These are phyloP conservation scores for Beauveria medogensis DNA, from an alignment of 2,329 filamentous ascomycete species.

Conservation along the genomic window DNA sequence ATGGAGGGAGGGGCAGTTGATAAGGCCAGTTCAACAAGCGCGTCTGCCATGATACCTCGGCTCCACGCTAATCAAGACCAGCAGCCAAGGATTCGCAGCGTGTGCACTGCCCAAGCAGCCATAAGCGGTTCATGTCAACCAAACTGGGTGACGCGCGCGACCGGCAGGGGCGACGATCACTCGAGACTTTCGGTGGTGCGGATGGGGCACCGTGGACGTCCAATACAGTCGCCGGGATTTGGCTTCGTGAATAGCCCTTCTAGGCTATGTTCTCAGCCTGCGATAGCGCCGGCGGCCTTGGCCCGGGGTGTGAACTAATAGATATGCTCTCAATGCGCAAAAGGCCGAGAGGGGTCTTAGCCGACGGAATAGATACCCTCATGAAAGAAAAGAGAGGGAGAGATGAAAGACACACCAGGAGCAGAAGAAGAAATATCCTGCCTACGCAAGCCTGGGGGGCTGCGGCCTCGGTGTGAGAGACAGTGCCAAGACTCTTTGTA, in stretches of 20 bases:
- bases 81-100: background rate
- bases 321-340: background rate
- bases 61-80: background rate
- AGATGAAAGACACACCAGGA: background rate
- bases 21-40: background rate
- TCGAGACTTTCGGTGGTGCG: background rate
- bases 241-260: background rate
- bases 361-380: background rate
- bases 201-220: background rate
- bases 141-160: background rate
- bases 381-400: background rate
- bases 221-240: background rate
- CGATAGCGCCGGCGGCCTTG: background rate
- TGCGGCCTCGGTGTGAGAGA: slow-evolving; percentile 1
- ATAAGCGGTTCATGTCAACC: slow-evolving; percentile 6
- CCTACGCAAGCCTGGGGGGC: slow-evolving; percentile 4
- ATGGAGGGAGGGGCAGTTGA: background rate
- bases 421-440: slow-evolving; percentile 3
- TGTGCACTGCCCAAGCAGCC: slow-evolving; percentile 1
- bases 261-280: background rate
- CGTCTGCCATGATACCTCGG: background rate
- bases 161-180: slow-evolving; percentile 3
- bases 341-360: background rate
- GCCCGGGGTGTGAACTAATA: background rate
- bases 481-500: slow-evolving; percentile 8